These are phyloP conservation scores for Chenopodium suecicum DNA, from an alignment of 148 eudicot genomes.

Conservation along the genomic window DNA sequence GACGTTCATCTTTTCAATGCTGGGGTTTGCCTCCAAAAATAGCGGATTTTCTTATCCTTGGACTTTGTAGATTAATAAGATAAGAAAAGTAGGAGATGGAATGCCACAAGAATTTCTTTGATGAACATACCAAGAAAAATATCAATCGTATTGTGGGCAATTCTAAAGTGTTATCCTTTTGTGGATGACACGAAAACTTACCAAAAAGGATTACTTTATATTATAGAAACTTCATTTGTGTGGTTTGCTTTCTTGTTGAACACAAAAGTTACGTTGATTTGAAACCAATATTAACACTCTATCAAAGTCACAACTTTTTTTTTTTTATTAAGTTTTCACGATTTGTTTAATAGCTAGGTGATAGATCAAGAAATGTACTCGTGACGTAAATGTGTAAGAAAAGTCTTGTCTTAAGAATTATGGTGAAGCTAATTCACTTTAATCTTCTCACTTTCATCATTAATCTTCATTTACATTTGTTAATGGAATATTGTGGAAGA, in stretches of 20 bases:
- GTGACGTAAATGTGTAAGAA: no score
- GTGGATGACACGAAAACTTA: neutral
- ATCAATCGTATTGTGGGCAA: neutral
- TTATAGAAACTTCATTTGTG: neutral
- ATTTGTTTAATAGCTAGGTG: no score
- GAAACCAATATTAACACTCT: neutral
- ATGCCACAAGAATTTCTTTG: neutral
- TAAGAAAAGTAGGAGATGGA: neutral
- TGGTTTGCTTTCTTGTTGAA: neutral
- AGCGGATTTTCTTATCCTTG: neutral
- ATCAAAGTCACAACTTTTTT: neutral
- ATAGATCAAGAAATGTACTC: no score
- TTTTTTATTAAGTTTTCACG: no score
- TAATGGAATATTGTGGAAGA: no score
- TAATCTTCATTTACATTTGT: no score
- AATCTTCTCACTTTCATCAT: no score
- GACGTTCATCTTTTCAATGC: conserved; percentile 1
- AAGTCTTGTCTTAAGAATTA: no score
- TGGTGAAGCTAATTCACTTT: no score
- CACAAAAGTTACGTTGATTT: neutral
- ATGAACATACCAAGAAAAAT: neutral
- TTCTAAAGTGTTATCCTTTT: neutral
- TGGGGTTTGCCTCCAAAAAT: conserved; percentile 3
- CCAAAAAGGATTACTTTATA: neutral
- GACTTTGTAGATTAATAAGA: neutral